Evolutionary conservation across 2,329 filamentous ascomycete genomes (phyloP).

Genomic region (Fusarium sp.): DNA sequence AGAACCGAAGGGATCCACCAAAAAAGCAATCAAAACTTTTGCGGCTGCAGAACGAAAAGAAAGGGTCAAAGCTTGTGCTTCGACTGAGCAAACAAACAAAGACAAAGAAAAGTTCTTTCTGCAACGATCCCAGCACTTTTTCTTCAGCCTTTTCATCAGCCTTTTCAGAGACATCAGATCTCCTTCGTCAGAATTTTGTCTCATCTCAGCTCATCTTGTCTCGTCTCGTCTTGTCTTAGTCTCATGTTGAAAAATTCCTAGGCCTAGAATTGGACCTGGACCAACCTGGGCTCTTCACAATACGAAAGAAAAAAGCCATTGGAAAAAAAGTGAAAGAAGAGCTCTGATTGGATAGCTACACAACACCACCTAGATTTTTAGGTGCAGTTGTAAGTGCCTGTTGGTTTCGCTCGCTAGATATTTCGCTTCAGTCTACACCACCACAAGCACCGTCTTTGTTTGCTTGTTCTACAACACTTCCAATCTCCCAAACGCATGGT

Average conservation of each 20-base stretch:
- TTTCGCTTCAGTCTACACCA: conserved; percentile 4
- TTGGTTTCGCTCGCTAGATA: background rate
- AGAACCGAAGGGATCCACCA: conserved; percentile 13
- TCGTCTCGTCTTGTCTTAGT: background rate
- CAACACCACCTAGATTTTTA: background rate
- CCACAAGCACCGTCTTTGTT: conserved; percentile 2
- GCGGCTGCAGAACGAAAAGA: background rate
- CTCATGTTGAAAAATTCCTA: background rate
- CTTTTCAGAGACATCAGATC: background rate
- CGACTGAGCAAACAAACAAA: conserved; percentile 30
- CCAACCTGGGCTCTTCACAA: conserved; percentile 10
- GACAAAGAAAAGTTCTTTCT: conserved; percentile 14
- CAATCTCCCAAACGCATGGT: conserved; percentile 8
- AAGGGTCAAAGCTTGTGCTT: conserved; percentile 17
- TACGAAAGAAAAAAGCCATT: conserved; percentile 7
- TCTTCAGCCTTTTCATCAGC: background rate
- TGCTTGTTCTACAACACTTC: conserved; percentile 22
- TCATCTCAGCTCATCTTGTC: background rate
- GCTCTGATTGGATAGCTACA: conserved; percentile 19
- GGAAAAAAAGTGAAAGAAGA: background rate
- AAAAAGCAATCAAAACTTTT: conserved; percentile 39
- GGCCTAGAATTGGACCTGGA: background rate
- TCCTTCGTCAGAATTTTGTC: too few relatives aligned
- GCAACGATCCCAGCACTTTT: background rate
- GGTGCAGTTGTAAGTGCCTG: conserved; percentile 20